These are phyloP conservation scores for Lonicera japonica DNA, from an alignment of 129 eudicot genomes.

Conservation along the genomic window DNA sequence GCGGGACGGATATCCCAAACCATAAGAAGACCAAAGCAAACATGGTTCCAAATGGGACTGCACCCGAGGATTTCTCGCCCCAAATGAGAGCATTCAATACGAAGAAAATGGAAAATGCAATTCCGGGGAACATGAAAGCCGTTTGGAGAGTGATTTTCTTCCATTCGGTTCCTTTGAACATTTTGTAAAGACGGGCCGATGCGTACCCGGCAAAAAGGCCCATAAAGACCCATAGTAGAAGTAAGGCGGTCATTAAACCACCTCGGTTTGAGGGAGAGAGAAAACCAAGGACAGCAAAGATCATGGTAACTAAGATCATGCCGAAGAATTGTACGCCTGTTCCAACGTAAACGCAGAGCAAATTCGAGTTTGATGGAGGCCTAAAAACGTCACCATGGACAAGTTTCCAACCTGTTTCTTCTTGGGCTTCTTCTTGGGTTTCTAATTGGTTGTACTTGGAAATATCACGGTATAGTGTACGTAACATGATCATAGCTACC, in stretches of 20 bases:
- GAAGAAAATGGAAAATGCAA: slow-evolving; percentile 34
- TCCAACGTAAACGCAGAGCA: slow-evolving; percentile 50
- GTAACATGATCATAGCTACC: slow-evolving; percentile 65
- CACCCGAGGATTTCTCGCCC: slow-evolving; percentile 63
- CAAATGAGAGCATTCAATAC: slow-evolving; percentile 45
- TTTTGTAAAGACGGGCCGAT: slow-evolving; percentile 51
- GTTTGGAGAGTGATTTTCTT: slow-evolving; percentile 47
- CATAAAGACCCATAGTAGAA: slow-evolving; percentile 59
- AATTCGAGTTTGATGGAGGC: slow-evolving; percentile 47
- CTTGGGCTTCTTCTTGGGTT: slow-evolving; percentile 57
- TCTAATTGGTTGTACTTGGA: slow-evolving; percentile 52
- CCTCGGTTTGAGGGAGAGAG: slow-evolving; percentile 60
- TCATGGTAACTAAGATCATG: slow-evolving; percentile 48
- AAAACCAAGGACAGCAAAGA: slow-evolving; percentile 54
- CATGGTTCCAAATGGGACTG: slow-evolving; percentile 62
- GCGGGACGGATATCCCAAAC: slow-evolving; percentile 58
- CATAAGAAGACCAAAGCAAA: slow-evolving; percentile 47
- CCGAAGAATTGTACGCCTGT: slow-evolving; percentile 59
- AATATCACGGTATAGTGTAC: slow-evolving; percentile 55
- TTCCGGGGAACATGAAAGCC: slow-evolving; percentile 52
- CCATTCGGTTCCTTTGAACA: slow-evolving; percentile 60
- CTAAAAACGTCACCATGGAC: slow-evolving; percentile 59
- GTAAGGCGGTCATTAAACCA: slow-evolving; percentile 55
- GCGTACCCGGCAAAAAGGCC: slow-evolving; percentile 59
- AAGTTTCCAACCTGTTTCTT: slow-evolving; percentile 57